phyloP scores from a whole-genome alignment of 768 basidiomycete species.

The Lactarius deliciosus region DNA sequence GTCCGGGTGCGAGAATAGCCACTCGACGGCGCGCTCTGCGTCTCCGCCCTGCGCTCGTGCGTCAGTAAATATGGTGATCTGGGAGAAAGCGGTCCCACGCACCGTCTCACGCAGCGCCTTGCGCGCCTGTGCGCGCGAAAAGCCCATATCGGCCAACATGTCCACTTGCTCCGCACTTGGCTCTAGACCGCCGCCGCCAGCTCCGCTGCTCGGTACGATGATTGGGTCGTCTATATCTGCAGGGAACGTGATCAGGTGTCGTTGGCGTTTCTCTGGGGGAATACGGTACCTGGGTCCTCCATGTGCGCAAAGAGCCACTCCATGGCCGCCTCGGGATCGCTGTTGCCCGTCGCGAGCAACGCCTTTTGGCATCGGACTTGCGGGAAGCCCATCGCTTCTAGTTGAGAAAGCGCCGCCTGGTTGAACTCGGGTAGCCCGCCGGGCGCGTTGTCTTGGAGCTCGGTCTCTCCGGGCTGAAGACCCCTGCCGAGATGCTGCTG shows the following conservation, averaged over 20 bases:
- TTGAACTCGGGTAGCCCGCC: constrained; percentile 61
- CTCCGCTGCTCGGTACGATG: constrained; percentile 33
- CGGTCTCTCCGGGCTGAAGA: constrained; percentile 64
- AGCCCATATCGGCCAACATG: constrained; percentile 90
- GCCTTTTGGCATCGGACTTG: constrained; percentile 84
- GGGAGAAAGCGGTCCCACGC: constrained; percentile 32
- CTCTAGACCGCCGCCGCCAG: constrained; percentile 43
- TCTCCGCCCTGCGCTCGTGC: constrained; percentile 54
- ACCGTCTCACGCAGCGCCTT: constrained; percentile 90
- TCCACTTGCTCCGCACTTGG: constrained; percentile 68
- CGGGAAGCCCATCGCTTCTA: constrained; percentile 93
- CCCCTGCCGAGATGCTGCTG: constrained; percentile 65
- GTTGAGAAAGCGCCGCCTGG: constrained; percentile 64
- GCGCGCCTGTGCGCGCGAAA: constrained; percentile 73
- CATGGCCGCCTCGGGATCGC: constrained; percentile 80
- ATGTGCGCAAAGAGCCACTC: constrained; percentile 94
- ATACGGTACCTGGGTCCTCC: constrained; percentile 82
- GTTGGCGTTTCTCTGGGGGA: too few species aligned
- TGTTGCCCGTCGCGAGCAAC: constrained; percentile 80
- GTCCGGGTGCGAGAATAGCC: constrained; percentile 93
- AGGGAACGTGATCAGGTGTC: not conserved
- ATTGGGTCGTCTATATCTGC: constrained; percentile 88
- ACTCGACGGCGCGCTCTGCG: constrained; percentile 87
- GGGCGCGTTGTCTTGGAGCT: constrained; percentile 54
- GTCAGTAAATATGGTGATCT: too few species aligned